phyloP scores from a whole-genome alignment of 305 asterid species.

The Andrographis paniculata region DNA sequence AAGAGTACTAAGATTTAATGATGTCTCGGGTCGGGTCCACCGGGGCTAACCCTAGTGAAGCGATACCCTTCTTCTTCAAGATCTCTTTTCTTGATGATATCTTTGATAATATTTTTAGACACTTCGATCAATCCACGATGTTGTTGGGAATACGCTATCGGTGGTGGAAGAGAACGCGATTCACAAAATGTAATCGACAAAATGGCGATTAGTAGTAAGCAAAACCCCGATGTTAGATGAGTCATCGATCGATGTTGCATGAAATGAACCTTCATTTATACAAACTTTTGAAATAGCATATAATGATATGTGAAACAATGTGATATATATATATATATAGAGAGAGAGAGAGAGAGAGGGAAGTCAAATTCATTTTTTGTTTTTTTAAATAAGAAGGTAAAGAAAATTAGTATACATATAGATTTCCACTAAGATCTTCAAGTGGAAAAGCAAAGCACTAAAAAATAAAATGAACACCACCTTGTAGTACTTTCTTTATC shows the following conservation, averaged over 20 bases:
- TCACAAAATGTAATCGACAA: neutral
- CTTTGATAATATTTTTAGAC: neutral
- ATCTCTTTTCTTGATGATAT: neutral
- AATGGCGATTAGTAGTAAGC: neutral
- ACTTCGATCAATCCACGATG: neutral
- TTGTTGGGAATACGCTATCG: neutral
- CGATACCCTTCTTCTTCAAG: neutral
- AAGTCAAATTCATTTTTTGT: too few species aligned
- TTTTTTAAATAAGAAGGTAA: too few species aligned
- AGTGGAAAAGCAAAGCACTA: too few species aligned
- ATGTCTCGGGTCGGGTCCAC: neutral
- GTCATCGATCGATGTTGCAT: neutral
- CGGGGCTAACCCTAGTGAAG: neutral
- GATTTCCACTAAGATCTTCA: too few species aligned
- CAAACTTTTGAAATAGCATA: too few species aligned
- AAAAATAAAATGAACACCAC: too few species aligned
- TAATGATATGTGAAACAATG: too few species aligned
- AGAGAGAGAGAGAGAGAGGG: too few species aligned
- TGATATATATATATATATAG: too few species aligned
- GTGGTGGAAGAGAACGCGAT: neutral
- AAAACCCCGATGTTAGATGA: neutral
- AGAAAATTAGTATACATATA: too few species aligned
- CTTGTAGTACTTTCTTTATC: too few species aligned
- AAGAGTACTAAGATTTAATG: neutral
- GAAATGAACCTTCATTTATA: too few species aligned